Evolutionary conservation across 768 basidiomycete genomes (phyloP).

Genomic region (Suillus sp.): DNA sequence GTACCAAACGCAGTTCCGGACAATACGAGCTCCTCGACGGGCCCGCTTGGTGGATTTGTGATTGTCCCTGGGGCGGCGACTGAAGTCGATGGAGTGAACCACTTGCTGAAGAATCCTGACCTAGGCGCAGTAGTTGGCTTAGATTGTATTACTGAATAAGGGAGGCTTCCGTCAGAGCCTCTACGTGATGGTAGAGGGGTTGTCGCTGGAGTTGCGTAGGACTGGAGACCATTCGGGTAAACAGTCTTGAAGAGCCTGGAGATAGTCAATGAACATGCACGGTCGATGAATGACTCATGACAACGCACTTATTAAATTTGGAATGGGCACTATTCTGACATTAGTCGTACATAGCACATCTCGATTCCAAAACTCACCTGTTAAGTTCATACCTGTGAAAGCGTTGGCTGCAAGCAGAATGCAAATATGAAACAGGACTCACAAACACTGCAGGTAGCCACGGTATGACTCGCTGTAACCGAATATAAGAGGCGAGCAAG

Average conservation of each 20-base stretch:
- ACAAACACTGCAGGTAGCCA: slow-evolving; percentile 81
- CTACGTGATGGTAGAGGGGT: slow-evolving; percentile 39
- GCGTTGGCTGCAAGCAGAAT: slow-evolving; percentile 17
- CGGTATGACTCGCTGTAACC: slow-evolving; percentile 66
- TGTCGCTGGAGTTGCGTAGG: slow-evolving; percentile 41
- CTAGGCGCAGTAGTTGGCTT: slow-evolving; percentile 21
- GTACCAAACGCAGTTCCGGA: slow-evolving; percentile 78
- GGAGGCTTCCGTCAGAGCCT: slow-evolving; percentile 28
- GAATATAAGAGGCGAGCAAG: neutral
- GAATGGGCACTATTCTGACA: slow-evolving; percentile 56
- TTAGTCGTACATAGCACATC: neutral
- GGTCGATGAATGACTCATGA: neutral
- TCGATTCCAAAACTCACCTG: slow-evolving; percentile 39
- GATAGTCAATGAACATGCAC: slow-evolving; percentile 11
- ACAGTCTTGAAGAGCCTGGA: slow-evolving; percentile 65
- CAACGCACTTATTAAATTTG: slow-evolving; percentile 65
- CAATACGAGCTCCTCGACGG: slow-evolving; percentile 71
- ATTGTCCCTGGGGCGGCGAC: slow-evolving; percentile 24
- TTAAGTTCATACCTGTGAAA: slow-evolving; percentile 49
- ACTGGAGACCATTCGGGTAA: slow-evolving; percentile 62
- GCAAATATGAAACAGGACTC: slow-evolving; percentile 26
- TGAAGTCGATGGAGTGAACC: slow-evolving; percentile 25
- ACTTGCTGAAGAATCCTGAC: slow-evolving; percentile 42
- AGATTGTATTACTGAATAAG: slow-evolving; percentile 21
- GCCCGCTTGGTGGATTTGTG: slow-evolving; percentile 45